Percentiles rank a stretch among this genome's conserved stretches.
Conservation (phyloP, 1,284 basidiomycete genomes). For the Irpex rosettiformis region DNA sequence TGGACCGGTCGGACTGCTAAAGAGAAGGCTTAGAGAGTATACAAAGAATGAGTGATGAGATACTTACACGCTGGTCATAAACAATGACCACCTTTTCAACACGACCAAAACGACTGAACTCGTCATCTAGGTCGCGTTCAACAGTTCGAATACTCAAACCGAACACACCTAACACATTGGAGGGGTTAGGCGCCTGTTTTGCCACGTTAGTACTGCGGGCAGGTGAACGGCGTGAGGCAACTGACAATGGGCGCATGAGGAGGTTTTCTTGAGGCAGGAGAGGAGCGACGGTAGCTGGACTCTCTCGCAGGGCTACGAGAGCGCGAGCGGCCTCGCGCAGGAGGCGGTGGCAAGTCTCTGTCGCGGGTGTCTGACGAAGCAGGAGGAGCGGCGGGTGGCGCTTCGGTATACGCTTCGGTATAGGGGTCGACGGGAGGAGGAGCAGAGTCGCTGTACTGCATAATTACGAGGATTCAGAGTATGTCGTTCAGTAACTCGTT, state of each 20-base stretch:
- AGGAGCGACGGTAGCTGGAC: conserved; percentile 28
- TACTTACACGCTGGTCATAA: conserved; percentile 93
- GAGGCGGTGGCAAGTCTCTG: conserved; percentile 31
- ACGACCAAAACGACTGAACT: conserved; percentile 85
- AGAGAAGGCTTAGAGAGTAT: conserved; percentile 18
- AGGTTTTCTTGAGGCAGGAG: conserved; percentile 54
- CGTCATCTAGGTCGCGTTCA: conserved; percentile 92
- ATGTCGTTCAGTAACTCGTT: conserved; percentile 7
- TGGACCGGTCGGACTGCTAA: conserved; percentile 85
- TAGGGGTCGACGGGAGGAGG: conserved; percentile 71
- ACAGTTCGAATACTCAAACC: conserved; percentile 93
- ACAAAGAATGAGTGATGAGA: conserved; percentile 7
- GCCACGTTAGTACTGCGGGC: conserved; percentile 34
- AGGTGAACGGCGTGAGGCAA: conserved; percentile 20
- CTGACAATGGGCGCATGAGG: conserved; percentile 72
- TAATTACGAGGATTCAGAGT: conserved; percentile 11
- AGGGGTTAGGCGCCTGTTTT: conserved; percentile 78
- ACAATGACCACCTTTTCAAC: conserved; percentile 98
- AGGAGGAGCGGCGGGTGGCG: conserved; percentile 42
- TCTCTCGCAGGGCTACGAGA: conserved; percentile 58
- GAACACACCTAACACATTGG: conserved; percentile 92
- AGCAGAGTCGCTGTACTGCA: conserved; percentile 60
- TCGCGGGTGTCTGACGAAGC: conserved; percentile 39
- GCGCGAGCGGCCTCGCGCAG: conserved; percentile 63
- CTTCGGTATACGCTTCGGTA: conserved; percentile 74